Evolutionary conservation across 257 asterid genomes (phyloP).

Genomic region (Solanum chmielewskii): DNA sequence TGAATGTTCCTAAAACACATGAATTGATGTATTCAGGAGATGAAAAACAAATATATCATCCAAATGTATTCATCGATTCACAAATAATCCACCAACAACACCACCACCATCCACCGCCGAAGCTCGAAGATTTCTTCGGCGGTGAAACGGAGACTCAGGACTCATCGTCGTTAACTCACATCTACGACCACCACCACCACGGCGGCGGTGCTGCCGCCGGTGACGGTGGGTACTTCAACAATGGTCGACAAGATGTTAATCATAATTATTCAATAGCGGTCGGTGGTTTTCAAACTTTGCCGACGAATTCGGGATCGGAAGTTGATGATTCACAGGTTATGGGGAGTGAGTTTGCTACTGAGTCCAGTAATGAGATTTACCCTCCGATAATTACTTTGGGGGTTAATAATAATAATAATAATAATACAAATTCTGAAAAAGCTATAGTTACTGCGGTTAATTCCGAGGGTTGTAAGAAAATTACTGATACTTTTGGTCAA

Average conservation of each 20-base stretch:
- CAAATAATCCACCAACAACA: neutral
- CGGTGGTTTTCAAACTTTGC: constrained; percentile 62
- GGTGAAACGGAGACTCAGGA: constrained; percentile 2
- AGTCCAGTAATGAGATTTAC: constrained; percentile 56
- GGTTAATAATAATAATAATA: neutral
- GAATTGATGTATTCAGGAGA: constrained; percentile 9
- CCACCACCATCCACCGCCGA: constrained; percentile 42
- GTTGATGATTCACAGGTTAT: constrained; percentile 23
- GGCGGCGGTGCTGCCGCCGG: neutral
- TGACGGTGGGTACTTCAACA: neutral
- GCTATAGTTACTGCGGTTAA: constrained; percentile 43
- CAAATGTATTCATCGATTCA: neutral
- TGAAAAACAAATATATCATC: neutral
- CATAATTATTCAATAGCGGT: neutral
- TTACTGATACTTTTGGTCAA: constrained; percentile 71
- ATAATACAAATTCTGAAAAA: neutral
- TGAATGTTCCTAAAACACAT: constrained; percentile 22
- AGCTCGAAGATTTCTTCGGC: constrained; percentile 72
- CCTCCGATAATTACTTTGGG: constrained; percentile 18
- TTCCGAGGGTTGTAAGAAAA: constrained; percentile 42
- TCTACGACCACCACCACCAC: constrained; percentile 22
- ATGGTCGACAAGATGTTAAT: constrained; percentile 45
- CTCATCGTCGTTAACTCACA: constrained; percentile 35
- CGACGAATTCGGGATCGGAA: constrained; percentile 79
- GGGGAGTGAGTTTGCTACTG: constrained; percentile 2